phyloP scores from a whole-genome alignment of 495 filamentous ascomycete genomes.

The Xylaria curta region DNA sequence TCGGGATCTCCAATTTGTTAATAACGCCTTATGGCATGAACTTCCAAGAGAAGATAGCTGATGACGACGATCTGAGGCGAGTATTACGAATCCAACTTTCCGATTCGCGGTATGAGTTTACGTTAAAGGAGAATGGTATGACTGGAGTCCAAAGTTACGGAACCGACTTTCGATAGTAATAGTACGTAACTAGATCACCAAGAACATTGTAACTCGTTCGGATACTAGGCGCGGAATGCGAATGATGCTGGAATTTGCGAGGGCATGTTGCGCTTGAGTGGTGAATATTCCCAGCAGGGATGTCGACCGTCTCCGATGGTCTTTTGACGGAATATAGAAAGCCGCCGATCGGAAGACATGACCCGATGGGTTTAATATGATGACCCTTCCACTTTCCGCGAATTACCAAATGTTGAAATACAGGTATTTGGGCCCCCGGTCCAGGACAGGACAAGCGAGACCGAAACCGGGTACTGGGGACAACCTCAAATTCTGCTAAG shows the following conservation, averaged over 20 bases:
- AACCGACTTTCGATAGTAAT: not conserved
- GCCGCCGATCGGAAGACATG: not conserved
- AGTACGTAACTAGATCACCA: not conserved
- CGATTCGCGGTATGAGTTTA: not conserved
- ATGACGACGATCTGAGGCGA: not conserved
- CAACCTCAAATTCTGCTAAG: no score
- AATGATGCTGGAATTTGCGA: not conserved
- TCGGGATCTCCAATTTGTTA: slow-evolving; percentile 8
- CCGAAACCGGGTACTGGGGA: not conserved
- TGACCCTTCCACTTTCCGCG: not conserved
- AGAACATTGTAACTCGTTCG: not conserved
- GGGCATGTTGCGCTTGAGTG: not conserved
- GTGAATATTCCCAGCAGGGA: not conserved
- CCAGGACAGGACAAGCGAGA: not conserved
- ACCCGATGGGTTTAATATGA: not conserved
- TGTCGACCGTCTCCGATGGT: not conserved
- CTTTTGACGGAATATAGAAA: not conserved
- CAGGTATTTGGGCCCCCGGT: not conserved
- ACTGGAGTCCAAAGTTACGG: not conserved
- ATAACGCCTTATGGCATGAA: no score
- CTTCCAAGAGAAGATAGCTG: not conserved
- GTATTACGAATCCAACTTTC: not conserved
- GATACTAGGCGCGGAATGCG: not conserved
- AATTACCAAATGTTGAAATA: not conserved
- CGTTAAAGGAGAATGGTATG: not conserved